Evolutionary conservation across 441 rosid species (phyloP), one percentile per base, ranked within the genome.

Genomic region (Macaranga tanarius): DNA sequence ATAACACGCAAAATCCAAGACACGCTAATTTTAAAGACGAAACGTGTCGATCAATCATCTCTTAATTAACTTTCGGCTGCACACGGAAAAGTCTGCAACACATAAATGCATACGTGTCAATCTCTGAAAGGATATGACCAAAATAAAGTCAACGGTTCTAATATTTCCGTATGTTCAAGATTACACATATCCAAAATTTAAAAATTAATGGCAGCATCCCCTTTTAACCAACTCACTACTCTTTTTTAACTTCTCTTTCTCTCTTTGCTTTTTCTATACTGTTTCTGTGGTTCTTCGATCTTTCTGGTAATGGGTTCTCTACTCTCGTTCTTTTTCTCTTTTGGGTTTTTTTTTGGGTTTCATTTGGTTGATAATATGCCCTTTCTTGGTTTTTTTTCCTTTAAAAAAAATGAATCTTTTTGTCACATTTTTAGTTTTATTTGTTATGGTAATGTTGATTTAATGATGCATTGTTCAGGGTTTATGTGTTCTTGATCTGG

Each of bases 91-190:
- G 28, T 17, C 12, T 22, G 6, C 0, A 19, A 19, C 10, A 10
- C 15, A 1, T 2, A 31, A 54, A 62, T 57, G 40, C 25, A 2
- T 25, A 70, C 73, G 73, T 70, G 73, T 59, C 66, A 11, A 16
- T 16, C n/a, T 48, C 19, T 60, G 13, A 59, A 47, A 47, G 28
- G 56, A 0, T 3, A 7, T 48, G 8, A 11, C 52, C 1, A 22
- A 16, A 31, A 0, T 17, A 20, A 42, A 8, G 70, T 28, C 70
- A 51, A 38, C 59, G 26, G 69, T 54, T n/a, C 47, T 15, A 5
- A 70, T 19, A 8, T 57, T 11, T 25, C n/a, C 10, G 57, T 42
- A 0, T 40, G 45, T 54, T 72, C 55, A 17, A 64, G 54, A 72
- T 12, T 17, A 63, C 10, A 6, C 47, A n/a, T n/a, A n/a, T n/a